Conservation (phyloP, 2,329 filamentous ascomycete genomes). For the Clarireedia sp. region DNA sequence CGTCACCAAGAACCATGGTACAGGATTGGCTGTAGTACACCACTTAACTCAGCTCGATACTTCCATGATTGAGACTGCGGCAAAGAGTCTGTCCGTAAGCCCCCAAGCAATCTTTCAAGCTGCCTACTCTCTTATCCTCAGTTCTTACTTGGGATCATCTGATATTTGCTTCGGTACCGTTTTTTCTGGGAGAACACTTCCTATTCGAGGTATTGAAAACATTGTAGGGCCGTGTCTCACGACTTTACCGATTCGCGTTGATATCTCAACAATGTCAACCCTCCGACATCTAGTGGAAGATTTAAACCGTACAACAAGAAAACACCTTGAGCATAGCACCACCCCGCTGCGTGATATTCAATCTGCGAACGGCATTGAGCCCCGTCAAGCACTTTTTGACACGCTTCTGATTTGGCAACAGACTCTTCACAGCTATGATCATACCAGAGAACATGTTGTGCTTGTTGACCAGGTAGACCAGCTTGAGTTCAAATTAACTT, state of each 20-base stretch:
- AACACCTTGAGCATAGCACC: slow-evolving; percentile 53
- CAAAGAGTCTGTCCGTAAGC: slow-evolving; percentile 32
- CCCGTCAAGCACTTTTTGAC: slow-evolving; percentile 60
- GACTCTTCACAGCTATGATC: slow-evolving; percentile 40
- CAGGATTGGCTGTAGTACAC: slow-evolving; percentile 24
- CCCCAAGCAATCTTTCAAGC: slow-evolving; percentile 71
- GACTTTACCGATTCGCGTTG: slow-evolving; percentile 63
- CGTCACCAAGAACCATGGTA: slow-evolving; percentile 27
- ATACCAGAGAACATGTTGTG: slow-evolving; percentile 35
- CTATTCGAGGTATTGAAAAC: slow-evolving; percentile 60
- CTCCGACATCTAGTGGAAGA: slow-evolving; percentile 53
- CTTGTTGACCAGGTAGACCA: slow-evolving; percentile 58
- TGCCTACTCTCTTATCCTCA: slow-evolving; percentile 58
- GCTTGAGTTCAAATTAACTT: slow-evolving; percentile 65
- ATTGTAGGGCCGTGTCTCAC: slow-evolving; percentile 75
- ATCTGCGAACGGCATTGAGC: slow-evolving; percentile 45
- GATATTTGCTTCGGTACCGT: slow-evolving; percentile 74
- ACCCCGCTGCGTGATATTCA: slow-evolving; percentile 64
- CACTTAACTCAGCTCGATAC: slow-evolving; percentile 29
- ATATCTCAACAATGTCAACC: slow-evolving; percentile 43
- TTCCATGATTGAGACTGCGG: slow-evolving; percentile 19
- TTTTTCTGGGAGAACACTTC: slow-evolving; percentile 72
- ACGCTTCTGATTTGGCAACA: slow-evolving; percentile 81
- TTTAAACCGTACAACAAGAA: slow-evolving; percentile 58
- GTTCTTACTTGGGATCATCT: slow-evolving; percentile 50